phyloP scores from a whole-genome alignment of 2,329 filamentous ascomycete species.

The Claviceps sorghi region DNA sequence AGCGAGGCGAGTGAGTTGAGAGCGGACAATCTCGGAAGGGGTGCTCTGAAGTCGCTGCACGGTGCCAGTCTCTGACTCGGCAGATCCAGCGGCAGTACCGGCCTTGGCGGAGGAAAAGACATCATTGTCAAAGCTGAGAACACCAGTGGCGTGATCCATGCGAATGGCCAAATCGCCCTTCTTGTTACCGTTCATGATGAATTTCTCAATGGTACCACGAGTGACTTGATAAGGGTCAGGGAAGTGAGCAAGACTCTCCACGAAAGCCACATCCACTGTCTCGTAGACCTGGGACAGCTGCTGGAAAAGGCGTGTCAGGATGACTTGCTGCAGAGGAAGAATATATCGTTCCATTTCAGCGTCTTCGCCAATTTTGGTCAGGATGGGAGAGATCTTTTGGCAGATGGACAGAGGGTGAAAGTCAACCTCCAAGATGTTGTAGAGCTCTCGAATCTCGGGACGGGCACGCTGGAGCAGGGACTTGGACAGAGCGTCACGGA shows the following conservation, averaged over 20 bases:
- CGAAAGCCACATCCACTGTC: conserved; percentile 86
- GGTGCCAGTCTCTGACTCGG: conserved; percentile 68
- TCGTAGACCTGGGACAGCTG: conserved; percentile 98
- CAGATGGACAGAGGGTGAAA: conserved; percentile 98
- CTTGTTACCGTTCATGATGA: conserved; percentile 99
- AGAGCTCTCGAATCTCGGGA: conserved; percentile 90
- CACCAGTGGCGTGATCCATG: conserved; percentile 86
- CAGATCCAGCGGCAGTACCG: conserved; percentile 68
- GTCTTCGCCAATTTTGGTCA: conserved; percentile 84
- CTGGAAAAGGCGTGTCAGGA: conserved; percentile 95
- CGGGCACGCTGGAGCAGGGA: conserved; percentile 82
- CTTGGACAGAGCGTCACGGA: conserved; percentile 93
- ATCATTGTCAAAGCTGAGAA: conserved; percentile 94
- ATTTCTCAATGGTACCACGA: conserved; percentile 89
- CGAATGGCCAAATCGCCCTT: conserved; percentile 96
- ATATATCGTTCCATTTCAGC: conserved; percentile 97
- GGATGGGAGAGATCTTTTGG: conserved; percentile 95
- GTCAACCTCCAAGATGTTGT: conserved; percentile 97
- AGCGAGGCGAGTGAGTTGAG: conserved; percentile 80
- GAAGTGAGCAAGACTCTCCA: conserved; percentile 87
- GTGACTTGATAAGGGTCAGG: conserved; percentile 91
- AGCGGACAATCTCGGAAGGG: conserved; percentile 91
- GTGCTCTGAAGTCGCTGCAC: conserved; percentile 96
- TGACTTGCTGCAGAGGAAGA: conserved; percentile 89
- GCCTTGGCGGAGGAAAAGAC: conserved; percentile 96